Percentiles rank a stretch among this genome's conserved stretches.
Conservation (phyloP, 495 filamentous ascomycete species). For the Lasiosphaeriaceae sp. region DNA sequence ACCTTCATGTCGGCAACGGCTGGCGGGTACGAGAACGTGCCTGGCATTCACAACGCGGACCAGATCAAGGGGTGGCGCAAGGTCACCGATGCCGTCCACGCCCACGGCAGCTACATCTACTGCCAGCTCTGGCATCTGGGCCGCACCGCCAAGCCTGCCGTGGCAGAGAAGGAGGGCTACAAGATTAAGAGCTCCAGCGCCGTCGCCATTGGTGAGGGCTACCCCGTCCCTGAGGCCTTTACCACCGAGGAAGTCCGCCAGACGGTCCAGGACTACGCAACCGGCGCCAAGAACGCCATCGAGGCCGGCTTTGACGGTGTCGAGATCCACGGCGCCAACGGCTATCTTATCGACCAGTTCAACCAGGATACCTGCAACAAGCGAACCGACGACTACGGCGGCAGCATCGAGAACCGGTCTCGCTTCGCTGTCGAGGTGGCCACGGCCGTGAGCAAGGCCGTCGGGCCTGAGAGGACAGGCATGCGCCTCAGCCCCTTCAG, state of each 20-base stretch:
- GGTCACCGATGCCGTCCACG: conserved; percentile 64
- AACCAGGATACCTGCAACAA: conserved; percentile 58
- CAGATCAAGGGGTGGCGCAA: conserved; percentile 62
- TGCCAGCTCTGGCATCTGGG: conserved; percentile 67
- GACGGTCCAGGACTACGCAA: conserved; percentile 54
- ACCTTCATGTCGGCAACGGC: conserved; percentile 57
- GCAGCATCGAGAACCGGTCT: conserved; percentile 66
- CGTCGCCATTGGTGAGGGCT: conserved; percentile 34
- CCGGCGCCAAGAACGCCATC: conserved; percentile 60
- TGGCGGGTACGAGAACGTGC: conserved; percentile 51
- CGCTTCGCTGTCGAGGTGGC: conserved; percentile 63
- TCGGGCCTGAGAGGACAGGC: conserved; percentile 60
- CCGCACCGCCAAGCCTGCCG: conserved; percentile 45
- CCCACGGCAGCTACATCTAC: conserved; percentile 59
- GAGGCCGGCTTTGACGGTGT: conserved; percentile 73
- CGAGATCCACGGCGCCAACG: conserved; percentile 71
- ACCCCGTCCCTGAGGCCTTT: conserved; percentile 44
- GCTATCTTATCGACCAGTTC: conserved; percentile 75
- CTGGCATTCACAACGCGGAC: conserved; percentile 58
- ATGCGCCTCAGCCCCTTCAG: conserved; percentile 64
- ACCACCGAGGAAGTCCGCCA: conserved; percentile 54
- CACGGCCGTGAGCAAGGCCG: conserved; percentile 56
- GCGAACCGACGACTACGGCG: conserved; percentile 64
- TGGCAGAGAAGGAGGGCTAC: conserved; percentile 38
- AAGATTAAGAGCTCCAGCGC: conserved; percentile 48